Evolutionary conservation across 768 basidiomycete genomes (phyloP).

Genomic region (Tylopilus cervinicoccineus): DNA sequence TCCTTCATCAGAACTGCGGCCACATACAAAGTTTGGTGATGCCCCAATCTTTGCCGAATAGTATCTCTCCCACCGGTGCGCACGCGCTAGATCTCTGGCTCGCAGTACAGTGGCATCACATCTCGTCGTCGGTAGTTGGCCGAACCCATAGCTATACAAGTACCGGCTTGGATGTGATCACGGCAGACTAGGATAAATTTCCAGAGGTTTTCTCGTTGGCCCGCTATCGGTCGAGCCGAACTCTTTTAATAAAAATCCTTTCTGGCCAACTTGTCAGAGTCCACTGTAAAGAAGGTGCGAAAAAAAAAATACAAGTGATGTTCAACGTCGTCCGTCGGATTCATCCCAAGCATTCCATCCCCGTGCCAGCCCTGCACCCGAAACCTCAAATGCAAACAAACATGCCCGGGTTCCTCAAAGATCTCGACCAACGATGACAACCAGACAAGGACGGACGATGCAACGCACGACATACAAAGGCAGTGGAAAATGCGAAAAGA

Average conservation of each 20-base stretch:
- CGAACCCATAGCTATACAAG: too few relatives aligned
- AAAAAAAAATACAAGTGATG: constrained; percentile 18
- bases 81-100: too few relatives aligned
- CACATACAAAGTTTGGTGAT: too few relatives aligned
- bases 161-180: too few relatives aligned
- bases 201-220: too few relatives aligned
- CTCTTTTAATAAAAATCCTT: constrained; percentile 15
- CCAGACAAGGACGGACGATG: constrained; percentile 7
- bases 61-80: too few relatives aligned
- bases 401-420: not conserved
- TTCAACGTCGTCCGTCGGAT: constrained; percentile 14
- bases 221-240: too few relatives aligned
- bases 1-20: too few relatives aligned
- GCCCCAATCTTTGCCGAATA: too few relatives aligned
- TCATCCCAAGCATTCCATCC: not conserved
- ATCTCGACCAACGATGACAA: constrained; percentile 3
- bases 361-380: not conserved
- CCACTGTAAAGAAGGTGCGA: constrained; percentile 5
- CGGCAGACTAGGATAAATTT: too few relatives aligned
- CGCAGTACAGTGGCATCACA: too few relatives aligned
- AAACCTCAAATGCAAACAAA: constrained; percentile 2
- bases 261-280: constrained; percentile 14
- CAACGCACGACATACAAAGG: constrained; percentile 13
- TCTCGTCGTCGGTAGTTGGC: too few relatives aligned
- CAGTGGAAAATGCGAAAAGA: constrained; percentile 11